Evolutionary conservation across 2,329 filamentous ascomycete genomes (phyloP), one percentile per base, ranked within the genome.

Genomic region (Claviceps humidiphila): DNA sequence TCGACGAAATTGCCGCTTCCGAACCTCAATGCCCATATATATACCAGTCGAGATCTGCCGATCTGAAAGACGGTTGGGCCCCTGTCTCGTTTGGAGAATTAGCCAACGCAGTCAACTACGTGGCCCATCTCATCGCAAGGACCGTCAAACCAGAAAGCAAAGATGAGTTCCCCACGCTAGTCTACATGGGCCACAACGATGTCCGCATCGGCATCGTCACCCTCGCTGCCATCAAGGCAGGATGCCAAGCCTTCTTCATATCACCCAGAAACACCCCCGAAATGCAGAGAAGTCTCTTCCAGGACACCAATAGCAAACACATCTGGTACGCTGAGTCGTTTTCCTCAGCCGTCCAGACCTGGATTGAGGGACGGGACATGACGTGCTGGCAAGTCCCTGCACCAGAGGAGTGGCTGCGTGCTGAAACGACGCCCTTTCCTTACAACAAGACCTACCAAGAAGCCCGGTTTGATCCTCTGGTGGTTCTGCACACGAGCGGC

Each of bases 291-390:
- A 70, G 68, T 39, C 65, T 76, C 0, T 70, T 76, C 39, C 63
- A 72, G 37, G 62, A 61, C 24, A 73, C 73, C 0, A 60, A 71
- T 51, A 75, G 73, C 59, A 61, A 64, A 43, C 58, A 63, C n/a
- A 38, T 76, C 17, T 63, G 60, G 44, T 71, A 63, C 30, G 54
- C 56, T 13, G 50, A 51, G 4, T 53, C 55, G 5, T 57, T 54
- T 37, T 38, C 47, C 7, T 43, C 51, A 11, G 51, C 50, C 6
- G 50, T 58, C 9, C 46, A 53, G 5, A 43, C 54, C 2, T 60
- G 57, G 58, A 46, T 54, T 11, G 41, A 50, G 1, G 46, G 50
- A 24, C 47, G 43, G 11, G 50, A 66, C 0, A 72, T 75, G 68
- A 60, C 63, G 13, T 58, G 66, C 16, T 57, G 70, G 37, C 63